These are phyloP conservation scores for Erodium trifolium DNA, from an alignment of 441 rosid species.

Conservation along the genomic window DNA sequence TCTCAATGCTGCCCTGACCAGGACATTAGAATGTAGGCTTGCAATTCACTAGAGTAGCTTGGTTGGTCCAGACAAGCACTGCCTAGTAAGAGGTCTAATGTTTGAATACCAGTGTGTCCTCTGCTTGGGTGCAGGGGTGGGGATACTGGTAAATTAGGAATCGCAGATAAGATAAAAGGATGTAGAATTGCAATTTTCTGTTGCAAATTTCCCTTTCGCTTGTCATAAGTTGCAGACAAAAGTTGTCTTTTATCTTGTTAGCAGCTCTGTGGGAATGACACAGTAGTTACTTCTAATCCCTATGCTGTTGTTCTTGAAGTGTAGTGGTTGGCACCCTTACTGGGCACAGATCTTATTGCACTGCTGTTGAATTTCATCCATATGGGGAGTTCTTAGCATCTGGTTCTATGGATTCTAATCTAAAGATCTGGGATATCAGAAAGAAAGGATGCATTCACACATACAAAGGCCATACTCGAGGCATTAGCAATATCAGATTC, in stretches of 20 bases:
- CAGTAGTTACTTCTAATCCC: conserved; percentile 29
- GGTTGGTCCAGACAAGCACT: too few relatives aligned
- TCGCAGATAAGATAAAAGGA: neutral
- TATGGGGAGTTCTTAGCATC: conserved; percentile 94
- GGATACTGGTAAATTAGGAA: too few relatives aligned
- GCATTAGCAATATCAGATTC: conserved; percentile 66
- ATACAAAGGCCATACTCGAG: conserved; percentile 79
- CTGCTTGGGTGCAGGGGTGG: too few relatives aligned
- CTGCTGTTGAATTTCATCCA: conserved; percentile 88
- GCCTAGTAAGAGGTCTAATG: too few relatives aligned
- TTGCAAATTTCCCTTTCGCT: neutral
- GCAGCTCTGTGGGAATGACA: neutral
- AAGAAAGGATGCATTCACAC: conserved; percentile 93
- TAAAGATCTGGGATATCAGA: conserved; percentile 91
- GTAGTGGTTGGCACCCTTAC: conserved; percentile 92
- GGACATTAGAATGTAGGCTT: neutral
- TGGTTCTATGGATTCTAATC: conserved; percentile 75
- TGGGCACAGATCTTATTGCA: conserved; percentile 84
- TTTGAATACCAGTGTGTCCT: too few relatives aligned
- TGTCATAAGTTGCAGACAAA: neutral
- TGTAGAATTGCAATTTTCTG: neutral
- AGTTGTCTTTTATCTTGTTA: neutral
- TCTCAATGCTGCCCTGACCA: neutral
- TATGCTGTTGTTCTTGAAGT: conserved; percentile 60
- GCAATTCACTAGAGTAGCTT: too few relatives aligned